Evolutionary conservation across 2,329 filamentous ascomycete genomes (phyloP).

Genomic region (Escovopsis weberi): DNA sequence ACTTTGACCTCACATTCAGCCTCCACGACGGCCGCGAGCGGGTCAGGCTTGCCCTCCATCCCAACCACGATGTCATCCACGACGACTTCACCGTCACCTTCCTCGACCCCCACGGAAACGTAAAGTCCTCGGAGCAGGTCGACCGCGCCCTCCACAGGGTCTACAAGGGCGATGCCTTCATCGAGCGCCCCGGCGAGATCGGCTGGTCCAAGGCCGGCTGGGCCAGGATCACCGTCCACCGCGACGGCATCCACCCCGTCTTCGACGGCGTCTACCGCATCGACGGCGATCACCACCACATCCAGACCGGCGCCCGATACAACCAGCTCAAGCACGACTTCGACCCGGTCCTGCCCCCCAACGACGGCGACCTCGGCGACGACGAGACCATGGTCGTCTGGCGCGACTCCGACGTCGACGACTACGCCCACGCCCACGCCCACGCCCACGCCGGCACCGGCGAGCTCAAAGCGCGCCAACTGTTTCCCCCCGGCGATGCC

Average conservation of each 20-base stretch:
- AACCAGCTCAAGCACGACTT: slow-evolving; percentile 52
- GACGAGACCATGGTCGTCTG: slow-evolving; percentile 81
- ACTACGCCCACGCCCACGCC: not conserved
- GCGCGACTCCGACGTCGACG: slow-evolving; percentile 71
- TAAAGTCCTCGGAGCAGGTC: slow-evolving; percentile 53
- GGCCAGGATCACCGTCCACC: slow-evolving; percentile 65
- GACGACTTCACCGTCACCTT: slow-evolving; percentile 62
- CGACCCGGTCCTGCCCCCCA: slow-evolving; percentile 51
- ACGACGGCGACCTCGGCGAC: slow-evolving; percentile 27
- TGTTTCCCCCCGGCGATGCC: slow-evolving; percentile 25
- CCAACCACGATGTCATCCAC: slow-evolving; percentile 79
- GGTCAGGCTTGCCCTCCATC: slow-evolving; percentile 68
- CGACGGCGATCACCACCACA: slow-evolving; percentile 69
- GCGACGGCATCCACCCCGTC: slow-evolving; percentile 62
- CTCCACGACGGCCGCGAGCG: slow-evolving; percentile 52
- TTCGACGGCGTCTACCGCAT: slow-evolving; percentile 87
- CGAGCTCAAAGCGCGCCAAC: slow-evolving; percentile 39
- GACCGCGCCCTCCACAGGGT: slow-evolving; percentile 63
- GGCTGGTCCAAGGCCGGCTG: slow-evolving; percentile 75
- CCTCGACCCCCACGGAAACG: slow-evolving; percentile 54
- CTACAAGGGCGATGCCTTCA: slow-evolving; percentile 66
- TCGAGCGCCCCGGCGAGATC: slow-evolving; percentile 41
- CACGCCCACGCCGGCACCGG: slow-evolving; percentile 20
- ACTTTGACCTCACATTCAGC: slow-evolving; percentile 74
- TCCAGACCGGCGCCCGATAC: slow-evolving; percentile 65